Evolutionary conservation across 129 eudicot genomes (phyloP), one percentile per base, ranked within the genome.

Genomic region (Erigeron canadensis): DNA sequence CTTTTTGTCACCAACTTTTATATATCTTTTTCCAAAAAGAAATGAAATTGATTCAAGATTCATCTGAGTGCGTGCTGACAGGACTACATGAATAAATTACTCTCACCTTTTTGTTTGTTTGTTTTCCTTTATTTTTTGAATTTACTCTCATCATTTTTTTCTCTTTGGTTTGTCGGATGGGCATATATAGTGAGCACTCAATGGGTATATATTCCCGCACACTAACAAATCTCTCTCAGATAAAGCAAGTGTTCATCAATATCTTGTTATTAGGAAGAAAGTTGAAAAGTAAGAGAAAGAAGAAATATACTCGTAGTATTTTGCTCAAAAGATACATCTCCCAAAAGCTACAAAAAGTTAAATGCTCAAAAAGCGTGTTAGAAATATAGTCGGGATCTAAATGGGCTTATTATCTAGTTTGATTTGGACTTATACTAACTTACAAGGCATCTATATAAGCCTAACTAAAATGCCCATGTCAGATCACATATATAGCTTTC

Each of bases 81-180:
- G 21, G 39, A 16, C 4, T 4, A 18, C 10, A 1, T 10, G 64
- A 22, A 19, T 11, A 58, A 58, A 10, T 2, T 58, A 58, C 23
- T 22, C 22, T 4, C 4, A 58, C 11, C 64, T 9, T 1, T 23
- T 60, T 67, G 41, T 48, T n/a, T n/a, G n/a, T 40, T 67, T 22
- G 8, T 55, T 39, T 70, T 70, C 65, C 19, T 40, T 70, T 58
- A 19, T 19, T n/a, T 70, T 66, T 18, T 41, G 40, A 55, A n/a
- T n/a, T n/a, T n/a, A n/a, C n/a, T n/a, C n/a, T n/a, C n/a, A n/a
- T n/a, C 19, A 0, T 40, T 53, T 70, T 18, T 19, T 70, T 39
- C 19, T 56, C 19, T 10, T 5, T 19, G 55, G 65, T 55, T 11
- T 53, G 37, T 13, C 0, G 6, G 10, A 41, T 69, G 51, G 51